phyloP scores from a whole-genome alignment of 2,329 filamentous ascomycete genomes.

The Hymenoscyphus salicellus region DNA sequence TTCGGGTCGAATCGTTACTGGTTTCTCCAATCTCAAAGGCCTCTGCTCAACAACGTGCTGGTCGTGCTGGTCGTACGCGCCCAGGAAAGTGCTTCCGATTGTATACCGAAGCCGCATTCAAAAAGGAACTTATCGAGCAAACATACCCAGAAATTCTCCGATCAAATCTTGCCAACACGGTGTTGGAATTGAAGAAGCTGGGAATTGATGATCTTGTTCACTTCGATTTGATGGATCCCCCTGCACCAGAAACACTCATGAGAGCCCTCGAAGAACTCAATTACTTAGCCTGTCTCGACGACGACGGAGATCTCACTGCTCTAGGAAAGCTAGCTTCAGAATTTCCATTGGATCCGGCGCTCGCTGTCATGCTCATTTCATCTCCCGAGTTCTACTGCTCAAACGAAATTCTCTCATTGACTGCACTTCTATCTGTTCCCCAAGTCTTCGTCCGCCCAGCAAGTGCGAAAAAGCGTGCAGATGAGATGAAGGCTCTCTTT shows the following conservation, averaged over 20 bases:
- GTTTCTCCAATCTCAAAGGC: constrained; percentile 98
- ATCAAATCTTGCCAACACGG: constrained; percentile 91
- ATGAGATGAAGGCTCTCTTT: constrained; percentile 96
- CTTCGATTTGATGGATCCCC: constrained; percentile 98
- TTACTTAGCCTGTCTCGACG: constrained; percentile 92
- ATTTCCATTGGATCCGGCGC: constrained; percentile 87
- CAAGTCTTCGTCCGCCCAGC: constrained; percentile 90
- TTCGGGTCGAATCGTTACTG: constrained; percentile 93
- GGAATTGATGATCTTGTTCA: constrained; percentile 94
- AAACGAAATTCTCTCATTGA: constrained; percentile 95
- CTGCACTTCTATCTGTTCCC: constrained; percentile 87
- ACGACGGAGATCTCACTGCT: constrained; percentile 87
- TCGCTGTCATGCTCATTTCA: constrained; percentile 97
- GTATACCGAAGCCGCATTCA: constrained; percentile 94
- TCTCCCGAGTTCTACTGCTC: constrained; percentile 98
- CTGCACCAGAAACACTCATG: constrained; percentile 97
- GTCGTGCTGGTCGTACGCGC: constrained; percentile 97
- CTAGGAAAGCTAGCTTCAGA: constrained; percentile 87
- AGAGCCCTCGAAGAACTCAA: constrained; percentile 95
- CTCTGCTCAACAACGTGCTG: constrained; percentile 92
- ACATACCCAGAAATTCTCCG: constrained; percentile 94
- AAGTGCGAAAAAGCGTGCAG: constrained; percentile 80
- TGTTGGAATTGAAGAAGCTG: constrained; percentile 94
- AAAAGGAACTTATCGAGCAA: constrained; percentile 95
- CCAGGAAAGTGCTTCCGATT: constrained; percentile 97